Conservation (phyloP, 169 alveolate genomes). For the Besnoitia besnoiti region DNA sequence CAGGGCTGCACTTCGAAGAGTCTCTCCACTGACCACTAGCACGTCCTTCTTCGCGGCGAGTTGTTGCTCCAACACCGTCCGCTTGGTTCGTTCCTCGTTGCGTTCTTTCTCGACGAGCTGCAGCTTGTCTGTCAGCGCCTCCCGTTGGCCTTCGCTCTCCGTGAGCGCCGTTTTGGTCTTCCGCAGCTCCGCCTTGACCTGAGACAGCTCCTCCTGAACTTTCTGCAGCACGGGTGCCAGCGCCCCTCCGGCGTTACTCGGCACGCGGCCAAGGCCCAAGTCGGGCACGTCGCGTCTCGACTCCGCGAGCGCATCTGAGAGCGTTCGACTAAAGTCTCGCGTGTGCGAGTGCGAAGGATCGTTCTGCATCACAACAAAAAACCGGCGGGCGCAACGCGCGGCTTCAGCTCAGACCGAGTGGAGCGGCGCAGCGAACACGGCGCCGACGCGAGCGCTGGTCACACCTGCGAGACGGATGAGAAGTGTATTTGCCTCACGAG, state of each 20-base stretch:
- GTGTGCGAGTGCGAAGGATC: neutral
- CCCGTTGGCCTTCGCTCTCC: slow-evolving; percentile 24
- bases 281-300: neutral
- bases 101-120: neutral
- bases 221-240: neutral
- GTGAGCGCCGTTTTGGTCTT: neutral
- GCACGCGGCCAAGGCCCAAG: neutral
- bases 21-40: neutral
- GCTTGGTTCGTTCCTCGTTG: neutral
- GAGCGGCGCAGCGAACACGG: no score
- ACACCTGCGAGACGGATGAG: no score
- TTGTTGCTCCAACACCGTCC: neutral
- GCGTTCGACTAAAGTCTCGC: neutral
- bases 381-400: no score
- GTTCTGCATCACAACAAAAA: no score
- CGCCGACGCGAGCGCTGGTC: no score
- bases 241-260: neutral
- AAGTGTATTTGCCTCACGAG: no score
- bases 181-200: neutral
- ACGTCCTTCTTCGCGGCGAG: neutral
- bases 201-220: slow-evolving; percentile 3
- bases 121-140: neutral
- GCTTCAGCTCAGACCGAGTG: no score
- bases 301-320: neutral
- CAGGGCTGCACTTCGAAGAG: no score